Conservation (phyloP, 2,329 filamentous ascomycete genomes). For the Sordariomycetes sp. region DNA sequence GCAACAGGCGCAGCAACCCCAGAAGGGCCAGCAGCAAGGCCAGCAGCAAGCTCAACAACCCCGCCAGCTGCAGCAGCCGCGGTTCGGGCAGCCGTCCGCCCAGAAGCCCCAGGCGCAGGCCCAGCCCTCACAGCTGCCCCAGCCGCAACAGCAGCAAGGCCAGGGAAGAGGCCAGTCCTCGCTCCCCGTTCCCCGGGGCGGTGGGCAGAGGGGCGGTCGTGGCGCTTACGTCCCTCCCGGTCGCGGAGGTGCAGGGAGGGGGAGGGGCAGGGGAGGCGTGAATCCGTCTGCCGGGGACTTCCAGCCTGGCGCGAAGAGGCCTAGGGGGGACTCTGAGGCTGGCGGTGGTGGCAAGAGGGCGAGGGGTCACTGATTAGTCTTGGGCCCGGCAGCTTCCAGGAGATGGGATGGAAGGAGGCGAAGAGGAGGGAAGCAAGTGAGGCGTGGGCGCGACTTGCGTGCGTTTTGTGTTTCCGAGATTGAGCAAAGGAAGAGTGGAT, state of each 20-base stretch:
- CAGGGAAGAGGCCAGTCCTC: conserved; percentile 10
- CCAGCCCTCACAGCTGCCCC: not conserved
- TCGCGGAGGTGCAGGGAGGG: conserved; percentile 20
- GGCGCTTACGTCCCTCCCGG: conserved; percentile 23
- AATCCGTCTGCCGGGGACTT: conserved; percentile 41
- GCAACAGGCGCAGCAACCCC: conserved; percentile 8
- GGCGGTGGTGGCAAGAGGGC: conserved; percentile 27
- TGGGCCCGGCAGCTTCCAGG: too few relatives aligned
- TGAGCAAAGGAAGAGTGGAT: not conserved
- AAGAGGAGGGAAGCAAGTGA: too few relatives aligned
- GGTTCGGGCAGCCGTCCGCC: not conserved
- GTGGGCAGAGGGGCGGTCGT: conserved; percentile 22
- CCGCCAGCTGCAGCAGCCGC: not conserved
- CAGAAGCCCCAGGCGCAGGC: not conserved
- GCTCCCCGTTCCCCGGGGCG: conserved; percentile 24
- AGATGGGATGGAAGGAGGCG: too few relatives aligned
- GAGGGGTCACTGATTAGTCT: conserved; percentile 18
- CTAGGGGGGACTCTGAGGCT: conserved; percentile 35
- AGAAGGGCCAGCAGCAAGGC: conserved; percentile 9
- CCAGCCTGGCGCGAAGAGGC: conserved; percentile 43
- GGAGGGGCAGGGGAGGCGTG: conserved; percentile 22
- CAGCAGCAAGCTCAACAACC: not conserved
- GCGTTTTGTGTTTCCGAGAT: not conserved
- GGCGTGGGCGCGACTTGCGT: too few relatives aligned
- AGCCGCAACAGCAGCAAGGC: not conserved